These are phyloP conservation scores for Astathelohania contejeani DNA, from an alignment of 371 early-diverging fungal species.

Conservation along the genomic window DNA sequence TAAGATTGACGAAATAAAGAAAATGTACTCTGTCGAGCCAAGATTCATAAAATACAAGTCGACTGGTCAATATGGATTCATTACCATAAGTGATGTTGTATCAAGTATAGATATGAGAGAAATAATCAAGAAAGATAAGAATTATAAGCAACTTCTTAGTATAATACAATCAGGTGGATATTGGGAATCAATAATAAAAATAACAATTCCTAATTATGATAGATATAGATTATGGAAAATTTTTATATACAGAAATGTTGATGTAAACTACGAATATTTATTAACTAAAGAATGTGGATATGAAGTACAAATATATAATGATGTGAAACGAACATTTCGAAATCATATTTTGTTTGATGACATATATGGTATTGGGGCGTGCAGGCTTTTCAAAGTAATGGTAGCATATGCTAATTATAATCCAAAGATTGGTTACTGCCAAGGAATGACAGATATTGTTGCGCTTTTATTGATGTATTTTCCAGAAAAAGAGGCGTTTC, in stretches of 20 bases:
- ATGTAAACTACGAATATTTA: conserved; percentile 10
- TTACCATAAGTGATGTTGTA: too few species aligned
- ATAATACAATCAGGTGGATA: too few species aligned
- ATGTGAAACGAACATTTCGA: conserved; percentile 40
- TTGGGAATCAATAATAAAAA: too few species aligned
- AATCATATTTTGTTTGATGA: conserved; percentile 30
- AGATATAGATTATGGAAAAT: too few species aligned
- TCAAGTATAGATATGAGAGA: too few species aligned
- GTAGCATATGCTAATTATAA: conserved; percentile 47
- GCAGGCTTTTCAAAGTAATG: conserved; percentile 46
- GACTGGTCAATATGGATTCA: too few species aligned
- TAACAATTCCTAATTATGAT: too few species aligned
- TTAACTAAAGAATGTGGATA: conserved; percentile 8
- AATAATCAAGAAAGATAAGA: too few species aligned
- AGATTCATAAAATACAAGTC: too few species aligned
- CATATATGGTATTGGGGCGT: conserved; percentile 39
- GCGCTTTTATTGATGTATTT: conserved; percentile 50
- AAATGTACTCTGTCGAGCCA: too few species aligned
- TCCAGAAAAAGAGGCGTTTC: conserved; percentile 47
- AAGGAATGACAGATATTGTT: conserved; percentile 51
- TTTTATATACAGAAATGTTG: conserved; percentile 1
- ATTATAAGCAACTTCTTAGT: too few species aligned
- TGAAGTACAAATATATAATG: conserved; percentile 39
- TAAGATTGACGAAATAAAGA: too few species aligned
- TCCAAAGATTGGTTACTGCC: conserved; percentile 52